phyloP scores from a whole-genome alignment of 768 basidiomycete genomes.

The Tylopilus rubrobrunneus region DNA sequence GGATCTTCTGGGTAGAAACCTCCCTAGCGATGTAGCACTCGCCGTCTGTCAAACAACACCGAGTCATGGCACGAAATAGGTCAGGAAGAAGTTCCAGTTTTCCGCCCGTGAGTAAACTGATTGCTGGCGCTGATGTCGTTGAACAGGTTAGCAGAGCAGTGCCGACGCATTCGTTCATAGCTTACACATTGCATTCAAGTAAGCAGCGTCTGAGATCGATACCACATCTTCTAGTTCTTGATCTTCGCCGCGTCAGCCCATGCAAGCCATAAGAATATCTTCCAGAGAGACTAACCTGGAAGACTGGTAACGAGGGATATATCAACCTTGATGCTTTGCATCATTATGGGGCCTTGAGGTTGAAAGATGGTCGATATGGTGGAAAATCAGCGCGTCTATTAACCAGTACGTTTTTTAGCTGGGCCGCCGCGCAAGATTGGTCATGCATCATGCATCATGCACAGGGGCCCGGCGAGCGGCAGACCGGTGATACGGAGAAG shows the following conservation, averaged over 20 bases:
- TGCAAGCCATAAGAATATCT: neutral
- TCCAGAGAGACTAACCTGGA: neutral
- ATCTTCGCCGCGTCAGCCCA: neutral
- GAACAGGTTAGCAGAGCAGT: neutral
- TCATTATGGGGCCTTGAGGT: neutral
- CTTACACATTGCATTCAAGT: neutral
- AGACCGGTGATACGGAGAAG: too few relatives aligned
- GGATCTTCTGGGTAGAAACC: neutral
- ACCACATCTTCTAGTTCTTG: neutral
- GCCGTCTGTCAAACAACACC: slow-evolving; percentile 2
- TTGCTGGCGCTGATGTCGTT: neutral
- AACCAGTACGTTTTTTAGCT: too few relatives aligned
- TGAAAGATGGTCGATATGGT: too few relatives aligned
- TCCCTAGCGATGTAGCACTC: slow-evolving; percentile 4
- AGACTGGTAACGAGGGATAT: neutral
- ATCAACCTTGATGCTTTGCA: neutral
- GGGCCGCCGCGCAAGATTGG: too few relatives aligned
- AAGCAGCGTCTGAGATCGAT: neutral
- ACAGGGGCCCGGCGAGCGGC: too few relatives aligned
- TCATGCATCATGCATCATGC: too few relatives aligned
- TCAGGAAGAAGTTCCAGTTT: slow-evolving; percentile 4
- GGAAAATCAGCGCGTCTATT: too few relatives aligned
- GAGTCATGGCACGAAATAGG: neutral
- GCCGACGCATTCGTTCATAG: neutral
- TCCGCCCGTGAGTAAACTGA: neutral